phyloP scores from a whole-genome alignment of 345 rosid genomes.

The Balakata baccata region DNA sequence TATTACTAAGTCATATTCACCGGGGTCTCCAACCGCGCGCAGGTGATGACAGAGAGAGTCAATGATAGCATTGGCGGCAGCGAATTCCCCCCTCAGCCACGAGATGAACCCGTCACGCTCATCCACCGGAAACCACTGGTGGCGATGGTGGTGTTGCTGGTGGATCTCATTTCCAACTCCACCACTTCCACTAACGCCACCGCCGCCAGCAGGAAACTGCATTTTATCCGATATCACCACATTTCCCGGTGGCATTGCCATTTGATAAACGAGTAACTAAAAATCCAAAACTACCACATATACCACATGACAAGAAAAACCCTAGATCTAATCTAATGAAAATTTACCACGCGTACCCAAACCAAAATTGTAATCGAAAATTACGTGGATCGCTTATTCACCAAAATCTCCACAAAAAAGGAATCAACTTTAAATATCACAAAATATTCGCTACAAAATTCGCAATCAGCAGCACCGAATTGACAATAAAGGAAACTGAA shows the following conservation, averaged over 20 bases:
- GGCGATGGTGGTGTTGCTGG: conserved; percentile 38
- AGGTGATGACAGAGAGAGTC: conserved; percentile 73
- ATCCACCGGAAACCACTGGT: conserved; percentile 54
- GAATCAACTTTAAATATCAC: neutral
- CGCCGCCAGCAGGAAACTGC: conserved; percentile 47
- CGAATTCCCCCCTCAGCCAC: conserved; percentile 88
- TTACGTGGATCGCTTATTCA: neutral
- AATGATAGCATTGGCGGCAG: conserved; percentile 89
- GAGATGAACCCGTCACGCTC: conserved; percentile 77
- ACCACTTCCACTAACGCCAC: conserved; percentile 3
- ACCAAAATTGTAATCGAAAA: neutral
- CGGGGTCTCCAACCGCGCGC: conserved; percentile 54
- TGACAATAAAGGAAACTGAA: neutral
- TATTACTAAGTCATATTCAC: conserved; percentile 62
- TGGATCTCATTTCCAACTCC: conserved; percentile 34
- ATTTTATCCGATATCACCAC: conserved; percentile 53
- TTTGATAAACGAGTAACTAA: conserved; percentile 18
- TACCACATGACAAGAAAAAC: conserved; percentile 7
- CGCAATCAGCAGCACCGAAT: neutral
- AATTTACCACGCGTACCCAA: neutral
- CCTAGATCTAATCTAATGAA: conserved; percentile 17
- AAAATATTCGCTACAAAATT: neutral
- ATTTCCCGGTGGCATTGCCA: conserved; percentile 87
- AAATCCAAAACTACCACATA: conserved; percentile 8
- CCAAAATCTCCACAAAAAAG: neutral